Percentiles rank a stretch among this genome's conserved stretches.
phyloP scores from a whole-genome alignment of 2,329 filamentous ascomycete genomes.

The Neofusicoccum ribis region DNA sequence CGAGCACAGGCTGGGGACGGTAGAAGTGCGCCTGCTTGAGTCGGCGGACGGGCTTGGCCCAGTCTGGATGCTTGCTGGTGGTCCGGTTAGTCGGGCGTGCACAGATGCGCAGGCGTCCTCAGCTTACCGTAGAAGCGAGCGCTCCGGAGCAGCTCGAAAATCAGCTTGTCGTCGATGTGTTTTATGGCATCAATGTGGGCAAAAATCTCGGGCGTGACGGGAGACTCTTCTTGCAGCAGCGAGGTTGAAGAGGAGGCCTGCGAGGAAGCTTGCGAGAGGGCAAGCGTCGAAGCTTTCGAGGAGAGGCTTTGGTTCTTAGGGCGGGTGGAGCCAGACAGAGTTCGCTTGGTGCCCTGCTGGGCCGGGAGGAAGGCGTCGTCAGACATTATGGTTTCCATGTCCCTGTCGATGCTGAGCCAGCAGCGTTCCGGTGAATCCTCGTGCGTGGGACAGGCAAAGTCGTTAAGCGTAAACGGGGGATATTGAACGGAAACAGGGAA shows the following conservation, averaged over 20 bases:
- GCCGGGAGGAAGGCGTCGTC: not conserved
- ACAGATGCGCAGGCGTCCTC: not conserved
- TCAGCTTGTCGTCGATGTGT: conserved; percentile 42
- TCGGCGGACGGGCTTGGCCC: not conserved
- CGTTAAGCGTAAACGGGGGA: not conserved
- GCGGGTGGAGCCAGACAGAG: conserved; percentile 6
- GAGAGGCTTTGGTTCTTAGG: not conserved
- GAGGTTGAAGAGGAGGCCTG: not conserved
- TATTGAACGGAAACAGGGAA: not conserved
- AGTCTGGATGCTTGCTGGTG: not conserved
- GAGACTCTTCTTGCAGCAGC: conserved; percentile 3
- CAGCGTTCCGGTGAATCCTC: not conserved
- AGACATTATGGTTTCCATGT: not conserved
- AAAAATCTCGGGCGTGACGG: conserved; percentile 37
- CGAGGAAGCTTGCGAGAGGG: conserved; percentile 31
- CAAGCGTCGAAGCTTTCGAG: not conserved
- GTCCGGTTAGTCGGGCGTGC: not conserved
- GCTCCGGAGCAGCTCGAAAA: conserved; percentile 37
- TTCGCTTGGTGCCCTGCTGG: conserved; percentile 13
- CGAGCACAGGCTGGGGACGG: conserved; percentile 4
- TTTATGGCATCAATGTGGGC: conserved; percentile 42
- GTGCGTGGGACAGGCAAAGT: not conserved
- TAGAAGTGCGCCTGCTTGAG: not conserved
- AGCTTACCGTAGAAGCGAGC: conserved; percentile 41
- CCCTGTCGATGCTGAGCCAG: not conserved